phyloP scores from a whole-genome alignment of 169 alveolate species.

The Plasmodium berghei region DNA sequence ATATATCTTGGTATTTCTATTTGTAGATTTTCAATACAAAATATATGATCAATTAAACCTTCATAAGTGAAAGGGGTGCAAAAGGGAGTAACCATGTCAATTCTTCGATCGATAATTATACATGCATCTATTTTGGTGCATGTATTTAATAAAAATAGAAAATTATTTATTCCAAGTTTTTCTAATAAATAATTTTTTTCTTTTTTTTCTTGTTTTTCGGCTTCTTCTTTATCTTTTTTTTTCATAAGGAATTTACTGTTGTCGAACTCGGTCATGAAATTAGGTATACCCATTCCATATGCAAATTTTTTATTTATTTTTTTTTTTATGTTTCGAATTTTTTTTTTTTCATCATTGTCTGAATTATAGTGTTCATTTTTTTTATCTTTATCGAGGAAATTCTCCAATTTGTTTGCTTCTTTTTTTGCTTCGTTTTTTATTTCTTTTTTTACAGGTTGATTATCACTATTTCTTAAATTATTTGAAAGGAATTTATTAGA shows the following conservation, averaged over 20 bases:
- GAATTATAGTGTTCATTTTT: neutral
- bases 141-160: conserved; percentile 27
- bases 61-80: conserved; percentile 88
- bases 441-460: neutral
- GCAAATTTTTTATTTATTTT: neutral
- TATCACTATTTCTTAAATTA: neutral
- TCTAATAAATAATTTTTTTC: conserved; percentile 60
- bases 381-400: neutral
- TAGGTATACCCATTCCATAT: neutral
- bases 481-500: no score
- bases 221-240: conserved; percentile 40
- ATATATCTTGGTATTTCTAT: conserved; percentile 83
- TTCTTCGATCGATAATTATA: conserved; percentile 84
- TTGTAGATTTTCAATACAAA: conserved; percentile 81
- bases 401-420: neutral
- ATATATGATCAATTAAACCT: conserved; percentile 83
- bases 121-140: conserved; percentile 55
- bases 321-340: neutral
- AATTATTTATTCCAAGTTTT: conserved; percentile 29
- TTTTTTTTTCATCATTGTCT: neutral
- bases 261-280: conserved; percentile 36
- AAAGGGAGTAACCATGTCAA: conserved; percentile 86
- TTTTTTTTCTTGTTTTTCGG: conserved; percentile 18
- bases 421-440: neutral
- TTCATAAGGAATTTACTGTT: conserved; percentile 43